Evolutionary conservation across 2,329 filamentous ascomycete genomes (phyloP).

Genomic region (Lasiodiplodia gonubiensis): DNA sequence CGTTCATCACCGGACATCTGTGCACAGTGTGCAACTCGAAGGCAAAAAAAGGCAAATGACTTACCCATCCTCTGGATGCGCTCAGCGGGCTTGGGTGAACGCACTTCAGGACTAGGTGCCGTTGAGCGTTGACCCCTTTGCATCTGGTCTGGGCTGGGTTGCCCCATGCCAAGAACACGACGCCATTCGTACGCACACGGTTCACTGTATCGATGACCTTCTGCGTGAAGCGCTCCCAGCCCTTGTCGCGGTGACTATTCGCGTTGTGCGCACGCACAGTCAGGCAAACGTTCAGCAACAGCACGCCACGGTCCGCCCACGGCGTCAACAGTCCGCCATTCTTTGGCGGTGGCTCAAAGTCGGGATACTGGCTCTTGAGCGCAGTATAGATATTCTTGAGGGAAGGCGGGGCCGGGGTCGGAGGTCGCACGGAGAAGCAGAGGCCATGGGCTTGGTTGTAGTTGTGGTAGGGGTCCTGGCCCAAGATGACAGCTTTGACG

Average conservation of each 20-base stretch:
- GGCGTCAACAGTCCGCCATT: conserved; percentile 83
- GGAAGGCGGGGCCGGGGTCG: conserved; percentile 85
- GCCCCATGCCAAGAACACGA: conserved; percentile 97
- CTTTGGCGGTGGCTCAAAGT: conserved; percentile 75
- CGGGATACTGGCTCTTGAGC: conserved; percentile 85
- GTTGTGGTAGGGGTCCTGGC: conserved; percentile 98
- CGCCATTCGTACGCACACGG: conserved; percentile 74
- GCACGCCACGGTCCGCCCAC: conserved; percentile 91
- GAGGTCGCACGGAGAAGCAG: conserved; percentile 91
- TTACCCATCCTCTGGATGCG: conserved; percentile 76
- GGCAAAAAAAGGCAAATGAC: conserved; percentile 37
- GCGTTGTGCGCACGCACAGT: conserved; percentile 90
- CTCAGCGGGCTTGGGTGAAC: conserved; percentile 95
- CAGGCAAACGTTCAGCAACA: conserved; percentile 92
- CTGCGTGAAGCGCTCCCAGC: conserved; percentile 94
- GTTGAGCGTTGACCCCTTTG: conserved; percentile 70
- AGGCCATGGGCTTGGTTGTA: conserved; percentile 94
- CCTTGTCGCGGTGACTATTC: conserved; percentile 81
- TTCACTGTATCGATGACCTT: conserved; percentile 87
- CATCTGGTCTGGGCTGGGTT: conserved; percentile 82
- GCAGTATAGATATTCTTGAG: conserved; percentile 92
- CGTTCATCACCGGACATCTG: conserved; percentile 18
- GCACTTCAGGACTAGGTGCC: conserved; percentile 81
- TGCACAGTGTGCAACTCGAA: not conserved
- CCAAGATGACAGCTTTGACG: conserved; percentile 91